These are phyloP conservation scores for Thecamonas trahens DNA, from an alignment of 78 protist species.

Conservation along the genomic window DNA sequence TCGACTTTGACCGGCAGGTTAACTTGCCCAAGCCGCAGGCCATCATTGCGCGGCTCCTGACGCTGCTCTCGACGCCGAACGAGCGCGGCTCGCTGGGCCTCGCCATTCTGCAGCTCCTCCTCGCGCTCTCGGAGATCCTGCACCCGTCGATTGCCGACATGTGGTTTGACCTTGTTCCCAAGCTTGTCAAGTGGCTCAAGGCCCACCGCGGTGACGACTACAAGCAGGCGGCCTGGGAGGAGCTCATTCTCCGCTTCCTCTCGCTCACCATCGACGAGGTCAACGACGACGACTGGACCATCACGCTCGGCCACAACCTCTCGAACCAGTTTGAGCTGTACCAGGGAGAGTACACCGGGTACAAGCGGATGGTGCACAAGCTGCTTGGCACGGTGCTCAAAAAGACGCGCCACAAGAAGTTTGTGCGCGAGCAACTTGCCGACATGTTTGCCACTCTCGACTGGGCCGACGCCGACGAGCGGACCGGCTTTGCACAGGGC, in stretches of 20 bases:
- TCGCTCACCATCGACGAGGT: constrained; percentile 40
- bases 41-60: constrained; percentile 45
- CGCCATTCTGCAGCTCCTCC: constrained; percentile 18
- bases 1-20: constrained; percentile 53
- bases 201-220: not conserved
- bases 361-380: constrained; percentile 22
- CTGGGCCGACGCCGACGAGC: constrained; percentile 25
- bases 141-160: constrained; percentile 57
- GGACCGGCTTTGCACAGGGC: constrained; percentile 15
- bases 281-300: constrained; percentile 60
- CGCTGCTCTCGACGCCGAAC: not conserved
- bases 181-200: constrained; percentile 22
- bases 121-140: constrained; percentile 34
- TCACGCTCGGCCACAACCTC: constrained; percentile 22
- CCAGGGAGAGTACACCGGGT: constrained; percentile 20
- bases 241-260: constrained; percentile 29
- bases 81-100: constrained; percentile 23
- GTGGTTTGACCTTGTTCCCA: constrained; percentile 62
- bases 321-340: constrained; percentile 39
- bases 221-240: constrained; percentile 41
- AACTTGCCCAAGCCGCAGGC: constrained; percentile 61
- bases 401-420: constrained; percentile 40
- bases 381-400: constrained; percentile 44
- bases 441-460: constrained; percentile 33
- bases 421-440: constrained; percentile 31